Percentiles rank a stretch among this genome's conserved stretches.
These are phyloP conservation scores for Talaromyces stipitatus DNA, from an alignment of 495 filamentous ascomycete species.

Conservation along the genomic window DNA sequence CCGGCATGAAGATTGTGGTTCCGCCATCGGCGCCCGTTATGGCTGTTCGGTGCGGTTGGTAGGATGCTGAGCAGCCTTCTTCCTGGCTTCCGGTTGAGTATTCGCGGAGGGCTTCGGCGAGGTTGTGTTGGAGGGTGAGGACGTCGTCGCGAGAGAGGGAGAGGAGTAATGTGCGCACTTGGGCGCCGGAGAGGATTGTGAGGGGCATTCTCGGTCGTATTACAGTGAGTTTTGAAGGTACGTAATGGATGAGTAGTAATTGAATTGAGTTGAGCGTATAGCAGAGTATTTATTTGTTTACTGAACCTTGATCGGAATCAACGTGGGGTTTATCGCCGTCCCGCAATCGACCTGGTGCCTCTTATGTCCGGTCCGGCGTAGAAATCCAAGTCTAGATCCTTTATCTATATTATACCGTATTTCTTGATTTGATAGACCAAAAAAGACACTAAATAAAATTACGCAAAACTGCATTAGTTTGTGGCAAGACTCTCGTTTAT, in stretches of 20 bases:
- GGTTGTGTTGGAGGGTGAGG: constrained; percentile 50
- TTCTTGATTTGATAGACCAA: too few species aligned
- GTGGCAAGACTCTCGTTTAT: not conserved
- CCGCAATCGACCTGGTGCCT: not conserved
- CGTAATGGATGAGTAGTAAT: too few species aligned
- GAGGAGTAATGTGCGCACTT: constrained; percentile 64
- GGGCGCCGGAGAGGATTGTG: constrained; percentile 63
- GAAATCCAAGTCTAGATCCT: too few species aligned
- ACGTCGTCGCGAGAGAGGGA: constrained; percentile 65
- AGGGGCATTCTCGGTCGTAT: constrained; percentile 54
- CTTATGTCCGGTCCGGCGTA: not conserved
- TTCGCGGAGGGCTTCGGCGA: constrained; percentile 70
- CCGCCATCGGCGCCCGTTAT: constrained; percentile 62
- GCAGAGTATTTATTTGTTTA: constrained; percentile 1
- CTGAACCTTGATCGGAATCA: not conserved
- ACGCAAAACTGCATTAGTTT: not conserved
- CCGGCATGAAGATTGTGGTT: constrained; percentile 92
- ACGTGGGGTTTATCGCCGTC: not conserved
- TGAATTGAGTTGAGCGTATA: not conserved
- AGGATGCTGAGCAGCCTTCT: constrained; percentile 49
- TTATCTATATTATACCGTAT: too few species aligned
- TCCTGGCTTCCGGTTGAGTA: constrained; percentile 66
- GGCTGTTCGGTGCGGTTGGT: constrained; percentile 71
- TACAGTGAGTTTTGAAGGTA: too few species aligned
- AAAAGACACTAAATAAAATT: not conserved